A percentile compares a stretch with the other conserved stretches of the same genome.
Evolutionary conservation across 2,329 filamentous ascomycete genomes (phyloP).

Genomic region (Emmonsia crescens): DNA sequence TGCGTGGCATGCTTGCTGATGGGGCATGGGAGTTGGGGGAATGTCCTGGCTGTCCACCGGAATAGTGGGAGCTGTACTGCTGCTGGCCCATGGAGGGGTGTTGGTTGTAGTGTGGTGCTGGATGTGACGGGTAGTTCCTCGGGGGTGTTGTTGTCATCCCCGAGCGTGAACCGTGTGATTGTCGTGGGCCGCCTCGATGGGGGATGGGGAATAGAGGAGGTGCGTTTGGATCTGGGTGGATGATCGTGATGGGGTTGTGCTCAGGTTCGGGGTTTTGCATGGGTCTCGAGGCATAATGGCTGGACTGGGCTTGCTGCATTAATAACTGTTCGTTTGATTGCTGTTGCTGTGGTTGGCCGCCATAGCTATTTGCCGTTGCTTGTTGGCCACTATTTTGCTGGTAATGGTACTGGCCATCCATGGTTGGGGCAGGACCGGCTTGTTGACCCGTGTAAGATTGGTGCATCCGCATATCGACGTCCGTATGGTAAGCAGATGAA

Average conservation of each 20-base stretch:
- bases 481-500: background rate
- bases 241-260: constrained; percentile 8
- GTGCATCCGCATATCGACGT: background rate
- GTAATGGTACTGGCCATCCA: constrained; percentile 1
- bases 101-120: constrained; percentile 1
- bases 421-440: background rate
- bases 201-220: constrained; percentile 11
- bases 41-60: background rate
- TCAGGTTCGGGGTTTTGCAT: background rate
- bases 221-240: constrained; percentile 11
- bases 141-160: background rate
- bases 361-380: background rate
- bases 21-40: background rate
- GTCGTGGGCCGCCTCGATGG: constrained; percentile 11
- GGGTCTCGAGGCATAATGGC: background rate
- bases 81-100: background rate
- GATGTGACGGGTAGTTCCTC: constrained; percentile 6
- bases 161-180: background rate
- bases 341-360: background rate
- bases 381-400: background rate
- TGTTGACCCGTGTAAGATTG: background rate
- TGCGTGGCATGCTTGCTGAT: background rate
- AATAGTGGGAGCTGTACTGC: background rate
- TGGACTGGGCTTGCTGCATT: background rate
- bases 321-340: background rate